Evolutionary conservation across 2,329 filamentous ascomycete genomes (phyloP).

Genomic region (Xylariaceae sp.): DNA sequence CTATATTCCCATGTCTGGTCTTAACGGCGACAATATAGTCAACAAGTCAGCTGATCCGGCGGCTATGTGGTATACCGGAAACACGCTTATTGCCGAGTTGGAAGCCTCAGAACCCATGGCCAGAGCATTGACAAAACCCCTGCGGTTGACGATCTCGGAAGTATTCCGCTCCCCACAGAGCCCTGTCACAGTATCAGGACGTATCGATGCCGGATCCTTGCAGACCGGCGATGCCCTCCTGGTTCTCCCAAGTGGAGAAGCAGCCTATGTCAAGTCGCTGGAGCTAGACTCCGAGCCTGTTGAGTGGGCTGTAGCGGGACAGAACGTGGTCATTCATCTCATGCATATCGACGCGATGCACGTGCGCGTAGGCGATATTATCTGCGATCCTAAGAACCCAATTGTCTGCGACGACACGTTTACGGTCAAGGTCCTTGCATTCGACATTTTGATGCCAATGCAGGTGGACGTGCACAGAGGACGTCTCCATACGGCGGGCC

Average conservation of each 20-base stretch:
- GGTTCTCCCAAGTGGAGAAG: constrained; percentile 75
- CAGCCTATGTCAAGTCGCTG: constrained; percentile 73
- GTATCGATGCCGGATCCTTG: constrained; percentile 75
- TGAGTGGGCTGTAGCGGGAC: constrained; percentile 90
- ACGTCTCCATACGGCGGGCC: constrained; percentile 70
- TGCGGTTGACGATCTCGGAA: constrained; percentile 83
- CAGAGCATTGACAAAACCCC: constrained; percentile 67
- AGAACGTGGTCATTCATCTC: constrained; percentile 81
- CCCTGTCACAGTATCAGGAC: constrained; percentile 77
- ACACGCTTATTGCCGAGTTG: constrained; percentile 75
- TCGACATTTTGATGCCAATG: constrained; percentile 86
- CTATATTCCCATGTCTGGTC: constrained; percentile 85
- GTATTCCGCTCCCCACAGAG: constrained; percentile 79
- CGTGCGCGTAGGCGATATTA: constrained; percentile 75
- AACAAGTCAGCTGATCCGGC: constrained; percentile 49
- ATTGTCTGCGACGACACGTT: constrained; percentile 69
- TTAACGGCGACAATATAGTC: constrained; percentile 82
- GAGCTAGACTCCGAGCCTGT: constrained; percentile 66
- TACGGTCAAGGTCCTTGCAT: constrained; percentile 78
- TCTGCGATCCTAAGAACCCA: constrained; percentile 66
- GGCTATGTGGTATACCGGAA: constrained; percentile 73
- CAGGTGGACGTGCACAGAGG: constrained; percentile 84
- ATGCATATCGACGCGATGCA: constrained; percentile 79
- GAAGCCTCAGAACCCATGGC: constrained; percentile 72
- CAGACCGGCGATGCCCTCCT: constrained; percentile 79